Evolutionary conservation across 306 rosid species (phyloP), one percentile per base, ranked within the genome.

Genomic region (Cyamopsis tetragonoloba): DNA sequence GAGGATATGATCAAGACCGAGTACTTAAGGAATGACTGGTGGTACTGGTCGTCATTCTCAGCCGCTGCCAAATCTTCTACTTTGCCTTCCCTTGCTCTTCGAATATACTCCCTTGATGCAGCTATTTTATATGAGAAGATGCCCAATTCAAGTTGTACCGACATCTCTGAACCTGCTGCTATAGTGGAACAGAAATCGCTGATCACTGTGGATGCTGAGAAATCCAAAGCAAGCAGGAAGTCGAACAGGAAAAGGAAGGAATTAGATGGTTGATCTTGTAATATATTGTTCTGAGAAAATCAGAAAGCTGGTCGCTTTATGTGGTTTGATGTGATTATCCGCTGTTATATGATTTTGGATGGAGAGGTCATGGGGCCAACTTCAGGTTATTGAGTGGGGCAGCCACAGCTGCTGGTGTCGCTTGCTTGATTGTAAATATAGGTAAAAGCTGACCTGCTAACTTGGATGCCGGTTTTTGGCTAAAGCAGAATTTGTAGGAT

Each of bases 21-120:
- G 37, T 84, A 86, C 83, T 83, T 95, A 14, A 87, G 82, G 82
- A 95, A 86, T 88, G 97, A 86, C 65, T 95, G 99, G 99, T 95
- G 97, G 97, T 95, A 95, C 79, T 95, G 99, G 99, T 95, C 99
- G 17, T 90, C 99, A 43, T 89, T 82, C 77, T 85, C 99, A 12
- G 99, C 96, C 74, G 97, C 99, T 20, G 95, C 92, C 66, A 87
- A 83, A 79, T 85, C 83, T 68, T 85, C 99, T 23, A 88, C 95
- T 2, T 55, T 90, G 62, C 82, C 99, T 55, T 69, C 99, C 70
- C 97, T 95, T 56, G 88, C 99, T 41, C 86, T 95, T 22, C 90
- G 97, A 12, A 82, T 95, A 69, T 91, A 86, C 82, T 77, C 99
- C 66, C 97, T 95, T 54, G 99, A 95, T 85, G 84, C 96, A 6